A percentile compares a stretch with the other conserved stretches of the same genome.
phyloP scores from a whole-genome alignment of 164 flowering plant species.

The Liriodendron chinense region DNA sequence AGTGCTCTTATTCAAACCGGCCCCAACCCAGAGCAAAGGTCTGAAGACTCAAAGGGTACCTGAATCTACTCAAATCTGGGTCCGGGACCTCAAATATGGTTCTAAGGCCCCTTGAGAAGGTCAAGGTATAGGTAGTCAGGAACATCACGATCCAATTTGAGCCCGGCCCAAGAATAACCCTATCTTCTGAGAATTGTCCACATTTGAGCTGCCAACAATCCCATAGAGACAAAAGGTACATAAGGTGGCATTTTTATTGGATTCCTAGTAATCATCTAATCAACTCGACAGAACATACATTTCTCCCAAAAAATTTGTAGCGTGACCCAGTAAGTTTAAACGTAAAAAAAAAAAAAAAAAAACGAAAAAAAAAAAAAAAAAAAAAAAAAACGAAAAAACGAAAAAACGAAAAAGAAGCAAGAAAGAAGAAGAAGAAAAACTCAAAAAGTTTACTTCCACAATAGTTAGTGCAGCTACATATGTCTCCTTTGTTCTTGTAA shows the following conservation, averaged over 20 bases:
- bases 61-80: not conserved
- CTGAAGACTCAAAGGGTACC: not conserved
- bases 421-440: too few species aligned
- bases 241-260: not conserved
- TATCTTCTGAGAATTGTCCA: not conserved
- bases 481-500: too few species aligned
- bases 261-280: too few species aligned
- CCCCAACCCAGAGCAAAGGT: not conserved
- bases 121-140: not conserved
- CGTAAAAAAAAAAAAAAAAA: too few species aligned
- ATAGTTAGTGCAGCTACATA: too few species aligned
- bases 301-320: too few species aligned
- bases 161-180: not conserved
- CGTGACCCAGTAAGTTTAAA: too few species aligned
- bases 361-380: too few species aligned
- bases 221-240: not conserved
- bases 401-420: too few species aligned
- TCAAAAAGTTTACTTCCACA: too few species aligned
- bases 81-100: not conserved
- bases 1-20: not conserved
- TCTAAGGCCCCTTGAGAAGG: not conserved
- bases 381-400: too few species aligned
- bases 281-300: too few species aligned
- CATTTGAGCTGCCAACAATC: not conserved
- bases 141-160: not conserved